Evolutionary conservation across 371 early-diverging fungal species (phyloP).

Genomic region (Cokeromyces recurvatus): DNA sequence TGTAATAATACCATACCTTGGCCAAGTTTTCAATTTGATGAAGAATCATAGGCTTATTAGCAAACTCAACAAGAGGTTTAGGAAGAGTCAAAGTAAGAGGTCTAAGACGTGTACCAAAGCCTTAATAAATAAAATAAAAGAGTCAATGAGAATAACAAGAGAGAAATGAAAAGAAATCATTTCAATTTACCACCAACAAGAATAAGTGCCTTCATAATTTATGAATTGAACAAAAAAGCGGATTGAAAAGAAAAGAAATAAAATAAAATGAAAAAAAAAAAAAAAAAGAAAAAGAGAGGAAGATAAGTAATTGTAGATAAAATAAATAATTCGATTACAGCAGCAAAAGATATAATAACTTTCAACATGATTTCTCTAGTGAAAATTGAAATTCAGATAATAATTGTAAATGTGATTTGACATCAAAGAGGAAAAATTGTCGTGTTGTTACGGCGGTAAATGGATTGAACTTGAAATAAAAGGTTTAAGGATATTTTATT

Average conservation of each 20-base stretch:
- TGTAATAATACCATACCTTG: slow-evolving; percentile 68
- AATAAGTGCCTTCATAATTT: slow-evolving; percentile 94
- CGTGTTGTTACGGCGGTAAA: too few relatives aligned
- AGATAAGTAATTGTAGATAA: neutral
- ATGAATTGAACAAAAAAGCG: neutral
- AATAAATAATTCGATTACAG: too few relatives aligned
- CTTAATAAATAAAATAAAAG: slow-evolving; percentile 32
- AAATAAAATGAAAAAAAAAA: slow-evolving; percentile 6
- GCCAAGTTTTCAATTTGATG: slow-evolving; percentile 99
- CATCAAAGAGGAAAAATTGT: too few relatives aligned
- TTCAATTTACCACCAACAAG: slow-evolving; percentile 91
- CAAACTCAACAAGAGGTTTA: slow-evolving; percentile 99
- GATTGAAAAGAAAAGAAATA: slow-evolving; percentile 2
- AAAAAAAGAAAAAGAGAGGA: slow-evolving; percentile 10
- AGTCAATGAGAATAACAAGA: neutral
- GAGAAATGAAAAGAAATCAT: neutral
- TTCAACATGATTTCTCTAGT: too few relatives aligned
- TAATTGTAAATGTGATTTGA: too few relatives aligned
- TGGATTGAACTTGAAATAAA: too few relatives aligned
- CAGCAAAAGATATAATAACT: too few relatives aligned
- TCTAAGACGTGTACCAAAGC: slow-evolving; percentile 98
- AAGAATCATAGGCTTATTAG: slow-evolving; percentile 98
- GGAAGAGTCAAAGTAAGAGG: slow-evolving; percentile 98
- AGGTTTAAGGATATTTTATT: too few relatives aligned
- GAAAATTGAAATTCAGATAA: too few relatives aligned